Base-by-base conservation (phyloP, 495 filamentous ascomycete genomes). In the Penicillium salamii region DNA sequence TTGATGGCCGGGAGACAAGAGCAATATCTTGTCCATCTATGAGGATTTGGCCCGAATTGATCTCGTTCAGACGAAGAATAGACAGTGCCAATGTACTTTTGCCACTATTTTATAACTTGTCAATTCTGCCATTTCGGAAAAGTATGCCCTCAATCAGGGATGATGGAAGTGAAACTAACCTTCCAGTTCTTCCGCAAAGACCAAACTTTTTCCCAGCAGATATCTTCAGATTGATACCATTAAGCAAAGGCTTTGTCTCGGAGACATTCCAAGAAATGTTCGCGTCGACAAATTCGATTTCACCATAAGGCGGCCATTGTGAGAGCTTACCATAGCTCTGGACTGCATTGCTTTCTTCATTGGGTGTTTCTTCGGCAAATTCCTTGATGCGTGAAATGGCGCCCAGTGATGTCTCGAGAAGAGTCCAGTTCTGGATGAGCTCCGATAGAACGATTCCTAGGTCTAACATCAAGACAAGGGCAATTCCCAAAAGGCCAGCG, bases 201-300 rank as follows among this genome's bases (percentile, higher is more conserved):
- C 39, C 75, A 34, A 82, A 55, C 42, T 81, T 80, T 52, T 82
- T 60, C 2, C 78, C 80, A 1, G 75, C 63, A 3, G 53, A 44
- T 38, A 84, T 71, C 8, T 56, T 52, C 1, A 82, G 54, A 13
- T 63, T 69, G 14, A 82, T 54, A 32, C 70, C 52, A n/a, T 67
- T 50, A 11, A 83, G 58, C 12, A 72, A 65, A 2, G 54, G 54
- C 14, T 60, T 48, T 14, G 46, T 74, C 58, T 40, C 88, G 73
- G 56, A 90, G 91, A 41, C 86, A 70, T 8, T n/a, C n/a, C n/a
- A 91, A 88, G 46, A 80, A 79, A 69, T 95, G 90, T 33, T 35
- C 8, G 50, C 55, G 45, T 82, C 75, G 45, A 83, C 78, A 58
- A 96, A 95, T 51, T 86, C 78, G 15, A 95, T 87, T 3, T 80